These are phyloP conservation scores for Emmonsiellopsis sp. DNA, from an alignment of 2,329 filamentous ascomycete species.

Conservation along the genomic window DNA sequence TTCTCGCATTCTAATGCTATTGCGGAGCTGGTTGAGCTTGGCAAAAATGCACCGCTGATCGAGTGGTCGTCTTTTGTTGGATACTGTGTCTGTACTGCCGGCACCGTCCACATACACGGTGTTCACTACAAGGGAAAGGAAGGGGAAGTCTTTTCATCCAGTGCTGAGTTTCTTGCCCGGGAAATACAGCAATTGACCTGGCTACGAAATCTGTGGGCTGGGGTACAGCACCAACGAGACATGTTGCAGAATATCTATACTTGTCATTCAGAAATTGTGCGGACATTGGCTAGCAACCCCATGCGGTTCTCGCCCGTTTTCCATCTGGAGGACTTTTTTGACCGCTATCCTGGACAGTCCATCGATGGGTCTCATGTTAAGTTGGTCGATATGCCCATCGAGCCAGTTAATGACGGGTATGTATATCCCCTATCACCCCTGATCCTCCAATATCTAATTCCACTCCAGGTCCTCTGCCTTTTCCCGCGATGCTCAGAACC, in stretches of 20 bases:
- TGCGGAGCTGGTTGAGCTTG: constrained; percentile 70
- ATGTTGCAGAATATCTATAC: constrained; percentile 68
- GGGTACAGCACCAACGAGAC: constrained; percentile 70
- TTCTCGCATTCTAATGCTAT: constrained; percentile 83
- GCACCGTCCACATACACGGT: constrained; percentile 80
- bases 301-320: constrained; percentile 72
- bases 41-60: constrained; percentile 61
- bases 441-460: neutral
- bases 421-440: constrained; percentile 2
- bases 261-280: constrained; percentile 73
- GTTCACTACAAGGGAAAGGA: constrained; percentile 63
- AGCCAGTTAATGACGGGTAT: constrained; percentile 51
- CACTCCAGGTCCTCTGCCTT: neutral
- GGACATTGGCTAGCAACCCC: constrained; percentile 57
- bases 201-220: constrained; percentile 65
- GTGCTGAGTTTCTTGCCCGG: constrained; percentile 61
- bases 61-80: constrained; percentile 84
- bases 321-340: constrained; percentile 80
- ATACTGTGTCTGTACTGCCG: constrained; percentile 78
- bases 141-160: constrained; percentile 55
- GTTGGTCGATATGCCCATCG: constrained; percentile 57
- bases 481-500: constrained; percentile 5
- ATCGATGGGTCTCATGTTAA: constrained; percentile 70
- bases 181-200: constrained; percentile 75
- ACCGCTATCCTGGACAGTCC: constrained; percentile 62